Evolutionary conservation across 495 filamentous ascomycete genomes (phyloP), one percentile per base, ranked within the genome.

Genomic region (Parathielavia hyrcaniae): DNA sequence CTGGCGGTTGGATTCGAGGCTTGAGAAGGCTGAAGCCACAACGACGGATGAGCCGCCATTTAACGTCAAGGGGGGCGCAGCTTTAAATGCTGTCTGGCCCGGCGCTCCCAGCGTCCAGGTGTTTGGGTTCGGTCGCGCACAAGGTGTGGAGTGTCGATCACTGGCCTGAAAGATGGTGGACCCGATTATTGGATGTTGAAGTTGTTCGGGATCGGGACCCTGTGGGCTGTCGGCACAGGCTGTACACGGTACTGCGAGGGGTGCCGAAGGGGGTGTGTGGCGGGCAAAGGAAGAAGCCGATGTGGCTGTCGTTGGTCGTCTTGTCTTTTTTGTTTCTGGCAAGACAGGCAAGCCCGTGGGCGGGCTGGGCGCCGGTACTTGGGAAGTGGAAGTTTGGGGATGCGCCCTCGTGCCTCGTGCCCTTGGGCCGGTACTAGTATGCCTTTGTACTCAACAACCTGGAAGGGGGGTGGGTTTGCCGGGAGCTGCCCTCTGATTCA

Each of bases 131-230:
- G 48, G 50, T 34, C 56, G 49, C 50, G 55, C 57, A 59, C 45
- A 53, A 64, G 58, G 53, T 59, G 64, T 61, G 62, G 64, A 67
- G 57, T 53, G 64, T 52, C 64, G 64, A 67, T 67, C 62, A 57
- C 44, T 50, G 39, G 26, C 36, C 43, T 30, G 26, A 30, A 59
- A 52, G 34, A 53, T 53, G 49, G 30, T 53, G 56, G 45, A 56
- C 45, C 58, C 61, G 58, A 67, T 64, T 58, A 64, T 64, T 63
- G 61, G 61, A 55, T 49, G 22, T 50, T 57, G 39, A 41, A 46
- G 49, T 39, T 54, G 35, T 58, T 30, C 58, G 59, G 64, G 51
- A 57, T 34, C 38, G 30, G 39, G 56, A 59, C 57, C 59, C 59
- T 64, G 64, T 57, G 57, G 50, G 49, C 59, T 64, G 64, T 57